phyloP scores from a whole-genome alignment of 495 filamentous ascomycete genomes.

The Astrocystis sublimbata region DNA sequence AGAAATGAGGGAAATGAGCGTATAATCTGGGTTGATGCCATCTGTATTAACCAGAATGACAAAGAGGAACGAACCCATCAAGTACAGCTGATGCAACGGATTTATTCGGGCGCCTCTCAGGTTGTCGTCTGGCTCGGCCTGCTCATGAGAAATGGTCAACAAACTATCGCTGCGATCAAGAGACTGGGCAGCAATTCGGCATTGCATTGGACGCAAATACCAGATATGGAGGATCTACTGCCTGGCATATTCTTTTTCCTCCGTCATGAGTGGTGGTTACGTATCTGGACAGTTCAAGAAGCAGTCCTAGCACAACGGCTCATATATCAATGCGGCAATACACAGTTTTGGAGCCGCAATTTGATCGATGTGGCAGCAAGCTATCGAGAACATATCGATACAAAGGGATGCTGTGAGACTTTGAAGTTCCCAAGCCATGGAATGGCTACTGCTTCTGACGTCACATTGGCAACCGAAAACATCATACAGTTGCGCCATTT shows the following conservation, averaged over 20 bases:
- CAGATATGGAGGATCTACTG: not conserved
- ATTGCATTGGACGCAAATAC: not conserved
- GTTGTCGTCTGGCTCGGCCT: not conserved
- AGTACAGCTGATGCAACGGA: slow-evolving; percentile 33
- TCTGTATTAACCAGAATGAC: slow-evolving; percentile 41
- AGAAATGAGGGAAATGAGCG: slow-evolving; percentile 23
- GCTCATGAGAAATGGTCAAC: not conserved
- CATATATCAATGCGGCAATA: not conserved
- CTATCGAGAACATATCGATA: not conserved
- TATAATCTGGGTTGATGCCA: slow-evolving; percentile 35
- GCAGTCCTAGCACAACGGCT: not conserved
- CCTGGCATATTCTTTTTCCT: not conserved
- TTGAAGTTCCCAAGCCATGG: no score
- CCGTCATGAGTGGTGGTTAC: not conserved
- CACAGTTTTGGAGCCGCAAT: not conserved
- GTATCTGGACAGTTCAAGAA: not conserved
- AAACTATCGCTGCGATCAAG: not conserved
- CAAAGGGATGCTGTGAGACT: no score
- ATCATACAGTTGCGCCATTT: no score
- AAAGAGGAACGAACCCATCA: slow-evolving; percentile 32
- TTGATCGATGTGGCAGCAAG: not conserved
- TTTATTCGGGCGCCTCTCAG: slow-evolving; percentile 30
- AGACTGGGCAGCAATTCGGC: not conserved
- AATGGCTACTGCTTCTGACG: no score
- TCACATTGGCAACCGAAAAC: no score